Evolutionary conservation across 805 yeast species (phyloP).

Genomic region (Starmerella davenportii): DNA sequence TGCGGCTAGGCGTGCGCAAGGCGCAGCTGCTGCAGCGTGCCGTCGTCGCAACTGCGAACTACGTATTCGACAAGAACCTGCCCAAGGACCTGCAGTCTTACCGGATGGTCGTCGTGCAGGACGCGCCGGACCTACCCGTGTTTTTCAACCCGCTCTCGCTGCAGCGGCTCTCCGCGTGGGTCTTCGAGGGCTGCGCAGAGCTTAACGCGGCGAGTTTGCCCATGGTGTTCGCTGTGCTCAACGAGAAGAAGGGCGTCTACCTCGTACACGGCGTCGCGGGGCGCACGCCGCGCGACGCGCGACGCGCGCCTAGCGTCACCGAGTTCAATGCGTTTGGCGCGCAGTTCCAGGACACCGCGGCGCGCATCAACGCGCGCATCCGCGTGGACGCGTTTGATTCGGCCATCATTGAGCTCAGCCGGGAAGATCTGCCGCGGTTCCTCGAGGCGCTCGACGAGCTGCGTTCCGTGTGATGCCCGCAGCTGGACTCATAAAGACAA

Average conservation of each 20-base stretch:
- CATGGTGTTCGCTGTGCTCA: conserved; percentile 67
- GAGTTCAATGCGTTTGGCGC: conserved; percentile 58
- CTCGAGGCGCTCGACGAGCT: conserved; percentile 51
- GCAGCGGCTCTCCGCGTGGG: conserved; percentile 75
- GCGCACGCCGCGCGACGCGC: conserved; percentile 38
- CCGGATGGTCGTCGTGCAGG: conserved; percentile 72
- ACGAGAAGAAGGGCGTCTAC: conserved; percentile 55
- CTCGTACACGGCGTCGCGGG: conserved; percentile 83
- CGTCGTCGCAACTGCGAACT: conserved; percentile 73
- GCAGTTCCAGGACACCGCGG: conserved; percentile 80
- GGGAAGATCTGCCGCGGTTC: conserved; percentile 76
- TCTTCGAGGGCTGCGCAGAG: conserved; percentile 75
- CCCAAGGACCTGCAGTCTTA: conserved; percentile 65
- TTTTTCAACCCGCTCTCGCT: conserved; percentile 78
- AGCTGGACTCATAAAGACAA: no score
- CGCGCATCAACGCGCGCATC: conserved; percentile 68
- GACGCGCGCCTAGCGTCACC: conserved; percentile 10
- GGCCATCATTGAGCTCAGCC: conserved; percentile 73
- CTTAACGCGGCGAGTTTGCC: conserved; percentile 51
- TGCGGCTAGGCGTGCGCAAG: conserved; percentile 54
- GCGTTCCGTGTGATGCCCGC: background rate
- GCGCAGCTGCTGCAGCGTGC: conserved; percentile 75
- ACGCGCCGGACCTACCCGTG: conserved; percentile 62
- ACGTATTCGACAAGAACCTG: conserved; percentile 66
- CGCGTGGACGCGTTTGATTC: conserved; percentile 90